Conservation (phyloP, 345 rosid genomes). For the Populus tremula region DNA sequence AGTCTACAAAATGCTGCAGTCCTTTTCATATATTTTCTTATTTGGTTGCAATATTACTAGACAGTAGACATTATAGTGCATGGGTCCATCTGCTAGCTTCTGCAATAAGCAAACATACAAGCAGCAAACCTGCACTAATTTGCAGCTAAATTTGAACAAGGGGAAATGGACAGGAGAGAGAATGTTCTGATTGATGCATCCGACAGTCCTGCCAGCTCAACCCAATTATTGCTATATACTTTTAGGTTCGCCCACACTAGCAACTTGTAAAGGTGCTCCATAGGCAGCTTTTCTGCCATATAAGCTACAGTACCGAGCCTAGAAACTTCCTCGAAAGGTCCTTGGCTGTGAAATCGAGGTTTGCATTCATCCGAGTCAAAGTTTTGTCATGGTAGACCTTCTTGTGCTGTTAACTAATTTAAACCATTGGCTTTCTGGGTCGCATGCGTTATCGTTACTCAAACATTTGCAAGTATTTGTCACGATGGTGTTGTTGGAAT, state of each 20-base stretch:
- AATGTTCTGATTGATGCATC: background rate
- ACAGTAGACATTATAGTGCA: background rate
- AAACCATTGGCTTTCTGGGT: constrained; percentile 77
- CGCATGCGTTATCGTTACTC: constrained; percentile 47
- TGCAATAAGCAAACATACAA: background rate
- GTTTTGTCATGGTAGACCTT: constrained; percentile 19
- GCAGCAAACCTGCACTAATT: background rate
- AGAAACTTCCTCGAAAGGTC: constrained; percentile 12
- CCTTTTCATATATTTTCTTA: background rate
- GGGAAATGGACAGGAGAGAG: background rate
- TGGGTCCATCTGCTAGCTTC: background rate
- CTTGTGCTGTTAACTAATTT: constrained; percentile 58
- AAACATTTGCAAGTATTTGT: constrained; percentile 55
- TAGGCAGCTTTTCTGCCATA: background rate
- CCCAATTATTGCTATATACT: background rate
- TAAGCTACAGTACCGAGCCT: background rate
- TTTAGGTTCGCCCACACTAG: background rate
- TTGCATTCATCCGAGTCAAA: constrained; percentile 16
- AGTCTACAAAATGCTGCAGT: background rate
- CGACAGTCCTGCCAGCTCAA: background rate
- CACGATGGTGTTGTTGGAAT: constrained; percentile 37
- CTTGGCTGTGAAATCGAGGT: constrained; percentile 12
- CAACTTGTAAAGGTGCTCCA: background rate
- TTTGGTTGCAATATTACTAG: background rate
- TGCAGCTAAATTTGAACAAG: background rate